These are phyloP conservation scores for Vaccinium myrtillus DNA, from an alignment of 148 eudicot species.

Conservation along the genomic window DNA sequence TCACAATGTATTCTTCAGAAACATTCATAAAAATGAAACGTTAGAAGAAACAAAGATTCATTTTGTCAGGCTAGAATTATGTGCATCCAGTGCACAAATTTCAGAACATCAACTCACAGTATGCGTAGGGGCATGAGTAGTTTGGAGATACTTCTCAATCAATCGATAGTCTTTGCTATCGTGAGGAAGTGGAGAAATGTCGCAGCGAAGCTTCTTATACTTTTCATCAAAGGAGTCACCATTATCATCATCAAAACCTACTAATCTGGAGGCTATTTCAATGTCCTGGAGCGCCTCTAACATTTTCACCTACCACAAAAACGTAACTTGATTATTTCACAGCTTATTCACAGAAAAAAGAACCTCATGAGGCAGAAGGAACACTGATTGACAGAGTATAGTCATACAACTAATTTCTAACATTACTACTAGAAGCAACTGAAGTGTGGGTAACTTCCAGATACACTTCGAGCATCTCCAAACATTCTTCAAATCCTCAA, in stretches of 20 bases:
- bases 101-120: conserved; percentile 48
- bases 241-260: conserved; percentile 80
- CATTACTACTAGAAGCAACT: not conserved
- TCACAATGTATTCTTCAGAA: not conserved
- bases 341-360: not conserved
- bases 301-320: conserved; percentile 77
- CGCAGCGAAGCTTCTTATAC: conserved; percentile 81
- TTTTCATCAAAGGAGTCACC: conserved; percentile 80
- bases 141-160: conserved; percentile 88
- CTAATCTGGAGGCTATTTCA: conserved; percentile 94
- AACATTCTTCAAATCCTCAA: not conserved
- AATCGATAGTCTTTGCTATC: conserved; percentile 74
- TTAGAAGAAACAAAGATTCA: conserved; percentile 7
- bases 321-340: not conserved
- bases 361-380: not conserved
- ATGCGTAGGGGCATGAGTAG: conserved; percentile 98
- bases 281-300: conserved; percentile 99
- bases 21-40: not conserved
- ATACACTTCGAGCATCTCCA: not conserved
- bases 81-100: not conserved
- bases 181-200: conserved; percentile 73
- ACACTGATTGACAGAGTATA: not conserved
- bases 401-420: not conserved
- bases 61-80: conserved; percentile 5
- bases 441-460: not conserved